Evolutionary conservation across 306 rosid genomes (phyloP).

Genomic region (Arachis hypogaea): DNA sequence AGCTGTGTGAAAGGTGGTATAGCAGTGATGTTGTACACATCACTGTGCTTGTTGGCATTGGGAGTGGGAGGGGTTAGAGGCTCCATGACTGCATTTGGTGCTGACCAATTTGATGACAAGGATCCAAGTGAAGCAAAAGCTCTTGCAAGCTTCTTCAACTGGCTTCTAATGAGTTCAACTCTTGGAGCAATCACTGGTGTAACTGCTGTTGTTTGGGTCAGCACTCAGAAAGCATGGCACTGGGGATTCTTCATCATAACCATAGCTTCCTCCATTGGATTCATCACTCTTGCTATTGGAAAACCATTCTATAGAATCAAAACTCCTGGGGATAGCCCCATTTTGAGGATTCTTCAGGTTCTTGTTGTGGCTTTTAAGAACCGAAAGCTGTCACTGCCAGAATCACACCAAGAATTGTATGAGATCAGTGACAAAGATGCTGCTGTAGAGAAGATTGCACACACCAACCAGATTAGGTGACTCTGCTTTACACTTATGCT

Average conservation of each 20-base stretch:
- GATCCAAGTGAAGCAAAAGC: slow-evolving; percentile 65
- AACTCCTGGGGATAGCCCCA: slow-evolving; percentile 65
- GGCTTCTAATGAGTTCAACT: slow-evolving; percentile 64
- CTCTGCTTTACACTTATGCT: background rate
- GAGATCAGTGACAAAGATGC: slow-evolving; percentile 63
- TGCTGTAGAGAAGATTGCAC: slow-evolving; percentile 53
- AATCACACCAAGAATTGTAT: slow-evolving; percentile 55
- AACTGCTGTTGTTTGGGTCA: slow-evolving; percentile 69
- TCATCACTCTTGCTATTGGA: slow-evolving; percentile 61
- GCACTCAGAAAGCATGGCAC: slow-evolving; percentile 58
- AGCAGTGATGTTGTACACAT: slow-evolving; percentile 58
- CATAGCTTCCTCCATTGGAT: slow-evolving; percentile 56
- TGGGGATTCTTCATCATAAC: slow-evolving; percentile 76
- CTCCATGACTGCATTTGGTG: slow-evolving; percentile 76
- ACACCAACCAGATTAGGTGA: slow-evolving; percentile 79
- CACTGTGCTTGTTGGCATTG: slow-evolving; percentile 62
- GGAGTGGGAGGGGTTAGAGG: slow-evolving; percentile 84
- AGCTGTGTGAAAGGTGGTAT: slow-evolving; percentile 61
- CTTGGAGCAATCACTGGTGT: slow-evolving; percentile 69
- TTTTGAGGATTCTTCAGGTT: slow-evolving; percentile 61
- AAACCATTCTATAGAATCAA: slow-evolving; percentile 73
- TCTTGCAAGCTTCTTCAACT: slow-evolving; percentile 72
- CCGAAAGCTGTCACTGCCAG: slow-evolving; percentile 53
- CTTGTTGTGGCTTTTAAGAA: slow-evolving; percentile 67
- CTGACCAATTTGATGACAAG: slow-evolving; percentile 70